These are phyloP conservation scores for Podospora australis DNA, from an alignment of 495 filamentous ascomycete species.

Conservation along the genomic window DNA sequence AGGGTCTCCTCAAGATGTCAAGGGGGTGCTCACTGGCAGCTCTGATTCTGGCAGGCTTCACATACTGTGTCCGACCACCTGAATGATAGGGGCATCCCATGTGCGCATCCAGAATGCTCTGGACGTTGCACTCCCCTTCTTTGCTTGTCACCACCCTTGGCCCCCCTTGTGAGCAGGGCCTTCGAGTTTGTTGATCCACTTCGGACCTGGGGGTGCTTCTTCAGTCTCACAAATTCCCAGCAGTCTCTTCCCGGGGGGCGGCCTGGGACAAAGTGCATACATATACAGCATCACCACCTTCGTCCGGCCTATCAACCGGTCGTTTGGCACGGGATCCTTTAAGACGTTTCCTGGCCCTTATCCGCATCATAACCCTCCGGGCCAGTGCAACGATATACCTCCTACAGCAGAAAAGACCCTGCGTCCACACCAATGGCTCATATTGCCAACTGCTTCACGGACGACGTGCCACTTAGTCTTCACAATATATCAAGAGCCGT, in stretches of 20 bases:
- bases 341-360: conserved; percentile 21
- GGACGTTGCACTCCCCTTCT: conserved; percentile 6
- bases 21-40: conserved; percentile 9
- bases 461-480: conserved; percentile 30
- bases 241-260: conserved; percentile 15
- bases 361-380: conserved; percentile 22
- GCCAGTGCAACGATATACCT: conserved; percentile 25
- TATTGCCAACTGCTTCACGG: conserved; percentile 40
- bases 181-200: conserved; percentile 4
- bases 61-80: conserved; percentile 6
- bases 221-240: conserved; percentile 15
- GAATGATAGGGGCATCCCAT: conserved; percentile 5
- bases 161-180: conserved; percentile 14
- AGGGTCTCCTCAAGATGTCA: conserved; percentile 1
- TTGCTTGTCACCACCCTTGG: conserved; percentile 6
- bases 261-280: conserved; percentile 14
- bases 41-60: conserved; percentile 3
- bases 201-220: not conserved
- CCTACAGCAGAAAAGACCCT: conserved; percentile 23
- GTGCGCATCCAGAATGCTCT: conserved; percentile 6
- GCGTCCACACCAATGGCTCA: conserved; percentile 38
- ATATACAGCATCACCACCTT: conserved; percentile 27
- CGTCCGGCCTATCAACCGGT: conserved; percentile 23
- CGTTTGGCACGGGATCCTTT: conserved; percentile 13
- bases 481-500: conserved; percentile 42